Conservation (phyloP, 1,284 basidiomycete species). For the Xerocomus minutiporus region DNA sequence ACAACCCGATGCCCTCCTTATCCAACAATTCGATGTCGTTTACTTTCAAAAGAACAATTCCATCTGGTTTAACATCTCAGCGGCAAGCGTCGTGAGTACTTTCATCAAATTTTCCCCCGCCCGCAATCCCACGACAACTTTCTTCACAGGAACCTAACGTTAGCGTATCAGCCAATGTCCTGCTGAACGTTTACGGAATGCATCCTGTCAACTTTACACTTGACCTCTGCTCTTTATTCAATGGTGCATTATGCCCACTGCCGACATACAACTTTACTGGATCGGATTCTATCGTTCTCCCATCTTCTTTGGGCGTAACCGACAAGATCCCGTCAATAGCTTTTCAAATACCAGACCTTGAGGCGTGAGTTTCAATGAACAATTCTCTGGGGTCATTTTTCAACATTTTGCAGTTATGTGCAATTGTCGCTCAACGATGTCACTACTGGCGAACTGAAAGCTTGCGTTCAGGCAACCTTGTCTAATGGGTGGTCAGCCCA, state of each 20-base stretch:
- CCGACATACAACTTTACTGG: slow-evolving; percentile 85
- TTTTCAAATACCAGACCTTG: slow-evolving; percentile 86
- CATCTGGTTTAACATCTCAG: slow-evolving; percentile 70
- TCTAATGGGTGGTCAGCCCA: slow-evolving; percentile 86
- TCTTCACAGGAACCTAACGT: slow-evolving; percentile 59
- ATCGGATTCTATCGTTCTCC: slow-evolving; percentile 71
- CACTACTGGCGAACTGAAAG: slow-evolving; percentile 66
- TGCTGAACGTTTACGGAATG: slow-evolving; percentile 80
- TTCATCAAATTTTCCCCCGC: slow-evolving; percentile 5
- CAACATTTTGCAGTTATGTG: slow-evolving; percentile 46
- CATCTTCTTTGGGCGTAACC: slow-evolving; percentile 51
- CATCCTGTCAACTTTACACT: slow-evolving; percentile 73
- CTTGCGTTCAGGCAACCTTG: slow-evolving; percentile 88
- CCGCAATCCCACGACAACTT: slow-evolving; percentile 30
- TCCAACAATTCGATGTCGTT: slow-evolving; percentile 76
- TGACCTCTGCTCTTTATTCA: slow-evolving; percentile 71
- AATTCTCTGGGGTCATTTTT: not conserved
- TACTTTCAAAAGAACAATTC: slow-evolving; percentile 71
- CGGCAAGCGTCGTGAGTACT: slow-evolving; percentile 62
- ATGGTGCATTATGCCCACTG: slow-evolving; percentile 81
- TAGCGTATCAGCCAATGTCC: slow-evolving; percentile 73
- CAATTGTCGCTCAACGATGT: slow-evolving; percentile 74
- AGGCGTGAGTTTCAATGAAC: slow-evolving; percentile 47
- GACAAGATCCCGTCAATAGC: slow-evolving; percentile 72
- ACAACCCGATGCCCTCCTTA: slow-evolving; percentile 72